phyloP scores from a whole-genome alignment of 2,329 filamentous ascomycete genomes.

The Graphilbum sp. region DNA sequence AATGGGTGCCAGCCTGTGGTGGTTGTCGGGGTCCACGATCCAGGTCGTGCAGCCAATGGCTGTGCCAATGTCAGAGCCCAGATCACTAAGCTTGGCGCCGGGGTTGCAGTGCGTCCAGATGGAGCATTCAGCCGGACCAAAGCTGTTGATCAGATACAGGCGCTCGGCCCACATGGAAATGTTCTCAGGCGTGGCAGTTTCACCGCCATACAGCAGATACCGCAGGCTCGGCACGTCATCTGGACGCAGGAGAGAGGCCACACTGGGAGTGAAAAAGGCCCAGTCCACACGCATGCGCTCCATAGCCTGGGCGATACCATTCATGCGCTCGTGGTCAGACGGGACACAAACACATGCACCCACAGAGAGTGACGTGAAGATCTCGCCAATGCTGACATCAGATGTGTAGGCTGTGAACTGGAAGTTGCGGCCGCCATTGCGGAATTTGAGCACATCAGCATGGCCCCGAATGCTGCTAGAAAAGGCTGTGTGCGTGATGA shows the following conservation, averaged over 20 bases:
- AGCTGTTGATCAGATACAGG: conserved; percentile 30
- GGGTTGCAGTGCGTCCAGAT: conserved; percentile 35
- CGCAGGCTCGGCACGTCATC: conserved; percentile 23
- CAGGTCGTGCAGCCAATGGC: conserved; percentile 33
- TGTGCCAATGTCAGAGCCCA: conserved; percentile 22
- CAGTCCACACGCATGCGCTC: too few relatives aligned
- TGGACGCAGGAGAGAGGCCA: conserved; percentile 28
- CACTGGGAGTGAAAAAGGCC: too few relatives aligned
- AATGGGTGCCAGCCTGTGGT: conserved; percentile 31
- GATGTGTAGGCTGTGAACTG: conserved; percentile 40
- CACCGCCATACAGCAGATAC: conserved; percentile 27
- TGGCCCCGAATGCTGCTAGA: conserved; percentile 37
- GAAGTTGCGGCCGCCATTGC: conserved; percentile 35
- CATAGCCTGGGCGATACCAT: too few relatives aligned
- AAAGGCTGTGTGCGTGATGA: conserved; percentile 43
- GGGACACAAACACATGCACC: conserved; percentile 43
- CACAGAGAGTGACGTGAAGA: conserved; percentile 33
- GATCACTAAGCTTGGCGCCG: conserved; percentile 17
- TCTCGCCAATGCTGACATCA: conserved; percentile 36
- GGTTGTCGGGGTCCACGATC: conserved; percentile 35
- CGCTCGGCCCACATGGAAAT: conserved; percentile 28
- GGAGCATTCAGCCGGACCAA: conserved; percentile 27
- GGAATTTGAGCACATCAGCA: conserved; percentile 31
- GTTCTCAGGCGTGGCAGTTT: conserved; percentile 16
- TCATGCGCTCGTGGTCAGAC: too few relatives aligned